Conservation (phyloP, 768 basidiomycete genomes). For the Suillus spraguei region DNA sequence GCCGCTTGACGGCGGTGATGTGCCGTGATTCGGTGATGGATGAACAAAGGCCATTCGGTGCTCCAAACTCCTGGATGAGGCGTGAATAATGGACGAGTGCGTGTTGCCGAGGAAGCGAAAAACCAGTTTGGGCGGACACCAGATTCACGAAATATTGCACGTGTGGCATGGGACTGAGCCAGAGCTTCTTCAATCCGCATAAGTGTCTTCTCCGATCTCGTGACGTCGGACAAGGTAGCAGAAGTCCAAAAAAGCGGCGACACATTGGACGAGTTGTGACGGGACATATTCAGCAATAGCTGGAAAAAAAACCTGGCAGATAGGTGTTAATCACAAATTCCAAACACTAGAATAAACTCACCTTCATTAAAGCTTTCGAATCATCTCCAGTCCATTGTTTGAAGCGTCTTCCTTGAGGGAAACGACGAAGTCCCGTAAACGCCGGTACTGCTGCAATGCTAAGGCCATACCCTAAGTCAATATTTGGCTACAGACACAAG, state of each 20-base stretch:
- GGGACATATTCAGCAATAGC: constrained; percentile 36
- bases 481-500: no score
- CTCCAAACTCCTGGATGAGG: constrained; percentile 18
- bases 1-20: no score
- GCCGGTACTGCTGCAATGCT: no score
- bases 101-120: constrained; percentile 25
- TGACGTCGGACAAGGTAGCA: constrained; percentile 26
- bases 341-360: no score
- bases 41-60: constrained; percentile 26
- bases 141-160: constrained; percentile 16
- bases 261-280: constrained; percentile 24
- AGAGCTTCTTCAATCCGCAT: constrained; percentile 12
- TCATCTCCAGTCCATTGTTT: no score
- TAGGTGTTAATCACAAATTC: no score
- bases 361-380: no score
- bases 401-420: no score
- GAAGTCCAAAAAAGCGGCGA: constrained; percentile 32
- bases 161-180: constrained; percentile 13
- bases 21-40: no score
- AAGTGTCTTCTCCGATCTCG: constrained; percentile 9
- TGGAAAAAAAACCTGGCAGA: constrained; percentile 34
- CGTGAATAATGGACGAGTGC: constrained; percentile 21
- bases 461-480: no score
- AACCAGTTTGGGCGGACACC: constrained; percentile 15
- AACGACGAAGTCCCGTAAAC: no score